These are phyloP conservation scores for Plasmodium vinckei DNA, from an alignment of 169 alveolate species.

Conservation along the genomic window DNA sequence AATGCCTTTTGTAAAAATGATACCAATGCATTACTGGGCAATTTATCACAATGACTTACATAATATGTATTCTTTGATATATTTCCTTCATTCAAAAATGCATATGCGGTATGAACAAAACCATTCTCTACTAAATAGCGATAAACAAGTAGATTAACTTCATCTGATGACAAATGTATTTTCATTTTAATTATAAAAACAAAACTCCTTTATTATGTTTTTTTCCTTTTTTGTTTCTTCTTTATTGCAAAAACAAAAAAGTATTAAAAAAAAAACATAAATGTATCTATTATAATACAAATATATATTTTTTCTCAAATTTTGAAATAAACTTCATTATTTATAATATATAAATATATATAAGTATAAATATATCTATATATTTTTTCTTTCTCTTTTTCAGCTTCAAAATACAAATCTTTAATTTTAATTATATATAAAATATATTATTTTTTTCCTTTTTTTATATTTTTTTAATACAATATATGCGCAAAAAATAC, in stretches of 20 bases:
- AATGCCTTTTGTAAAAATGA: conserved; percentile 92
- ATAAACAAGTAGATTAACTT: conserved; percentile 89
- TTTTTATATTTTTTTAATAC: too few relatives aligned
- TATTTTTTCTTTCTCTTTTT: too few relatives aligned
- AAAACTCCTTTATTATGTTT: conserved; percentile 3
- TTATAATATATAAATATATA: too few relatives aligned
- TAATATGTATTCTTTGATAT: conserved; percentile 87
- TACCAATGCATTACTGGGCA: conserved; percentile 91
- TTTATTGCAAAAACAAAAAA: conserved; percentile 8
- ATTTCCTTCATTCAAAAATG: conserved; percentile 89
- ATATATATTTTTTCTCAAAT: neutral
- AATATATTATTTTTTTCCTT: too few relatives aligned
- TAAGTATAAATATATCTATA: too few relatives aligned
- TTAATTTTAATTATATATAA: too few relatives aligned
- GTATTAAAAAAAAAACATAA: conserved; percentile 8
- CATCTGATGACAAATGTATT: conserved; percentile 91
- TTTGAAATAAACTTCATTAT: too few relatives aligned
- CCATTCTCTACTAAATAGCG: conserved; percentile 92
- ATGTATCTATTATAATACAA: neutral
- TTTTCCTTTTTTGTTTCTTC: conserved; percentile 18
- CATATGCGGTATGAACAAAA: conserved; percentile 89
- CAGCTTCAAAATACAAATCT: too few relatives aligned
- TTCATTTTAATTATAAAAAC: conserved; percentile 82
- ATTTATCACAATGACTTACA: conserved; percentile 87
- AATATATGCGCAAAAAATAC: too few relatives aligned